phyloP scores from a whole-genome alignment of 1,139 yeast species.

The Meyerozyma smithsonii region DNA sequence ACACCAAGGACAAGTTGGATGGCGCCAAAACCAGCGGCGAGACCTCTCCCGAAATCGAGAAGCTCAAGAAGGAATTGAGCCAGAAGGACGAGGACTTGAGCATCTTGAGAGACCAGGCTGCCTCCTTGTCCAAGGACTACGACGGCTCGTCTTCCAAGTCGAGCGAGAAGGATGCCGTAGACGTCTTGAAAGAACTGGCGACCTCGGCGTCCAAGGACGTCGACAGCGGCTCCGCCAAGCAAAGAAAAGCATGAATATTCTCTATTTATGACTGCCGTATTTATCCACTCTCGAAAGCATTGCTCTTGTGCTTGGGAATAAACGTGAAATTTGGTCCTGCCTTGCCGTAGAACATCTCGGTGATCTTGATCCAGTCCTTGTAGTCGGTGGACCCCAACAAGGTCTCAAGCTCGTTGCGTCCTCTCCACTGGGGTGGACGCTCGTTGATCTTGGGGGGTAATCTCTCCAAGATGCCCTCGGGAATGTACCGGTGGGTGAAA shows the following conservation, averaged over 20 bases:
- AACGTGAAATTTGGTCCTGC: constrained; percentile 71
- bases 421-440: constrained; percentile 90
- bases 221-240: constrained; percentile 39
- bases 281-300: constrained; percentile 47
- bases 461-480: constrained; percentile 86
- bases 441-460: constrained; percentile 87
- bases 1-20: constrained; percentile 58
- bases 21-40: constrained; percentile 27
- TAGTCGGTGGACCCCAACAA: constrained; percentile 80
- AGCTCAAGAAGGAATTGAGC: constrained; percentile 51
- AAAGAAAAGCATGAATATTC: constrained; percentile 6
- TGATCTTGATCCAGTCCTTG: constrained; percentile 91
- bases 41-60: constrained; percentile 36
- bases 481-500: constrained; percentile 90
- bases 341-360: constrained; percentile 95
- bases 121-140: constrained; percentile 62
- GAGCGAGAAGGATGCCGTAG: constrained; percentile 58
- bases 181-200: constrained; percentile 68
- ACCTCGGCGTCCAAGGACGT: constrained; percentile 62
- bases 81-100: constrained; percentile 61
- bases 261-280: not conserved
- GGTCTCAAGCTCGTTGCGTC: constrained; percentile 92
- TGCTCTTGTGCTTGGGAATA: constrained; percentile 92
- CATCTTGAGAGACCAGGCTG: constrained; percentile 68
- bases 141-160: constrained; percentile 38